Conservation (phyloP, 2,329 filamentous ascomycete species). For the Stemphylium lycopersici region DNA sequence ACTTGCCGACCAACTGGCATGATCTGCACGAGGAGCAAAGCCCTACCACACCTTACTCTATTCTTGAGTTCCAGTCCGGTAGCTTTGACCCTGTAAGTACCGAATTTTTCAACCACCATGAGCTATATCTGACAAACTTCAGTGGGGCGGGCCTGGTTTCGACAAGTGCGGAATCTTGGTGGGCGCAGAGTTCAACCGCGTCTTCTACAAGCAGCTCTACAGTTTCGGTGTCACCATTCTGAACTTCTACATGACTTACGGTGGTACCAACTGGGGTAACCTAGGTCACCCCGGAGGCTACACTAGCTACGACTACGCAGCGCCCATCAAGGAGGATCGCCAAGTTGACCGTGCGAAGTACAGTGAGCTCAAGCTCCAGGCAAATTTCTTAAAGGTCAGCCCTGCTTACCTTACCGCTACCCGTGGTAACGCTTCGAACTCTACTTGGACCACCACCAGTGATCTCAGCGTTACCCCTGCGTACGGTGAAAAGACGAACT, state of each 20-base stretch:
- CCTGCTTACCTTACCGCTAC: constrained; percentile 68
- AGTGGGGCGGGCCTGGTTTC: constrained; percentile 74
- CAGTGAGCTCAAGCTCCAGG: constrained; percentile 76
- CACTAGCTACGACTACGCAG: constrained; percentile 66
- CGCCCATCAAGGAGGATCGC: constrained; percentile 72
- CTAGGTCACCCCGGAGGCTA: constrained; percentile 64
- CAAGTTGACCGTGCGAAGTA: constrained; percentile 76
- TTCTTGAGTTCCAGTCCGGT: constrained; percentile 74
- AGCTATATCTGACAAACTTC: not conserved
- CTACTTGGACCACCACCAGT: constrained; percentile 47
- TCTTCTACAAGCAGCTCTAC: constrained; percentile 80
- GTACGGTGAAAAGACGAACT: constrained; percentile 61
- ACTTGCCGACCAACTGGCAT: constrained; percentile 63
- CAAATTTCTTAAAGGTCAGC: constrained; percentile 75
- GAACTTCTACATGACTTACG: constrained; percentile 79
- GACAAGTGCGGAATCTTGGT: constrained; percentile 69
- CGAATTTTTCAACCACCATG: not conserved
- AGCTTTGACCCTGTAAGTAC: constrained; percentile 64
- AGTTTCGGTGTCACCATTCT: constrained; percentile 70
- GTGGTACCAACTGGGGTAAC: constrained; percentile 83
- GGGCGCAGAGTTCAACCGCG: constrained; percentile 75
- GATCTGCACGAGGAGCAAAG: constrained; percentile 64
- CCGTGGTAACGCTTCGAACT: constrained; percentile 39
- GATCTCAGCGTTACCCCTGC: constrained; percentile 68
- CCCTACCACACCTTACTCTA: constrained; percentile 68